Evolutionary conservation across 2,329 filamentous ascomycete genomes (phyloP).

Genomic region (Colletotrichum somersetense): DNA sequence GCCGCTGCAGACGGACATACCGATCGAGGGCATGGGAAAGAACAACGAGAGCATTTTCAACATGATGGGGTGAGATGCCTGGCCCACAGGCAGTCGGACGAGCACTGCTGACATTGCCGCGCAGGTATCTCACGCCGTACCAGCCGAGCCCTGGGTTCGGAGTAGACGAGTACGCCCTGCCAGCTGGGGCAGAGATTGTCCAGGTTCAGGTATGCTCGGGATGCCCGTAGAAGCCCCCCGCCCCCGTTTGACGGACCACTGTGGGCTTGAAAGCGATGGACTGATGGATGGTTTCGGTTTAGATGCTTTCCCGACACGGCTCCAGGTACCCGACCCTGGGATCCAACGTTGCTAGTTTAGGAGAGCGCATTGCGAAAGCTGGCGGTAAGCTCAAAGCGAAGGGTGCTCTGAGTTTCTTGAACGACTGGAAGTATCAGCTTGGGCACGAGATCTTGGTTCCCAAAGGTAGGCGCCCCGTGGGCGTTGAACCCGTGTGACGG

Average conservation of each 20-base stretch:
- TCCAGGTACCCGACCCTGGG: conserved; percentile 77
- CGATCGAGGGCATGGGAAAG: conserved; percentile 70
- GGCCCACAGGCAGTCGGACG: neutral
- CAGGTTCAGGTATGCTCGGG: conserved; percentile 65
- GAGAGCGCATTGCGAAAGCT: conserved; percentile 68
- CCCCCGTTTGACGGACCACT: no score
- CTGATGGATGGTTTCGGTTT: conserved; percentile 36
- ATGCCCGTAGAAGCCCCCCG: neutral
- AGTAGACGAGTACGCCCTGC: conserved; percentile 77
- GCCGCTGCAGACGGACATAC: conserved; percentile 78
- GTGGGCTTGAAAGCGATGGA: neutral
- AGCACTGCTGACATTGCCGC: neutral
- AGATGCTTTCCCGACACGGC: conserved; percentile 81
- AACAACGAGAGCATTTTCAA: conserved; percentile 76
- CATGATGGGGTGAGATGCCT: conserved; percentile 67
- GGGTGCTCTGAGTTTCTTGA: conserved; percentile 74
- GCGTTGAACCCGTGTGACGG: neutral
- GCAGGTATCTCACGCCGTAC: conserved; percentile 73
- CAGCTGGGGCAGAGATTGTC: conserved; percentile 74
- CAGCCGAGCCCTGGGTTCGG: conserved; percentile 80
- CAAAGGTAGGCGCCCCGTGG: conserved; percentile 56
- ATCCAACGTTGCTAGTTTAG: conserved; percentile 67
- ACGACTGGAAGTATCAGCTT: conserved; percentile 76
- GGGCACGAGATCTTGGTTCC: conserved; percentile 80
- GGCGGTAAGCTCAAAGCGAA: conserved; percentile 66